Evolutionary conservation across 805 yeast genomes (phyloP), one percentile per base, ranked within the genome.

Genomic region (Wickerhamomyces rabaulensis): DNA sequence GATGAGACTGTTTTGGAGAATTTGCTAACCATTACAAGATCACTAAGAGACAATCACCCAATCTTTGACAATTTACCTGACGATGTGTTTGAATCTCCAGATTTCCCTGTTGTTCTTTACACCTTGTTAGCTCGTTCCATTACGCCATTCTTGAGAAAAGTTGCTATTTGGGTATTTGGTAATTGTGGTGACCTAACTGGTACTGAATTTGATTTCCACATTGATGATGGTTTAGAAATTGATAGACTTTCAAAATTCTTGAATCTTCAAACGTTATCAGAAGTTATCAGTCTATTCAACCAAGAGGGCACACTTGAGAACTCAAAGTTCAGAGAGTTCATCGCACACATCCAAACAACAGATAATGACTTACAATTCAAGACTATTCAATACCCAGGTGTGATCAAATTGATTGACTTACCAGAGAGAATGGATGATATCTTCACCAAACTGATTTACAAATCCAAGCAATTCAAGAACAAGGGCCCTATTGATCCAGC

Each of bases 381-480:
- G 4, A 50, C 53, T 9, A 48, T 85, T 19, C 80, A 78, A 35
- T 88, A 79, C 54, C 94, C 95, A 0, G 87, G 87, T 0, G 58
- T 75, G 2, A 66, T 84, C n/a, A 70, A 73, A 37, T 68, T 90
- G 42, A 70, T 85, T 20, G 70, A 75, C 27, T 69, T 90, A 16
- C 97, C 97, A 0, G 62, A 67, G 2, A 72, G 85, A 43, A 64
- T 88, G 49, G 91, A 85, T 58, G 71, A 69, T 35, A 81, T 89
- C 52, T 87, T 85, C 66, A 82, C 87, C 4, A 70, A 76, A 33
- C 70, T 76, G 45, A 70, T 78, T 46, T 76, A 78, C 52, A 70
- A 68, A 56, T 71, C 70, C 22, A 65, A 67, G 40, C 68, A 67
- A 20, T 61, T 66, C 39, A 55, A 72, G 70, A 26, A 74, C 16